Base-by-base conservation (phyloP, 352 stramenopile genomes). In the Lagenidium sp. region DNA sequence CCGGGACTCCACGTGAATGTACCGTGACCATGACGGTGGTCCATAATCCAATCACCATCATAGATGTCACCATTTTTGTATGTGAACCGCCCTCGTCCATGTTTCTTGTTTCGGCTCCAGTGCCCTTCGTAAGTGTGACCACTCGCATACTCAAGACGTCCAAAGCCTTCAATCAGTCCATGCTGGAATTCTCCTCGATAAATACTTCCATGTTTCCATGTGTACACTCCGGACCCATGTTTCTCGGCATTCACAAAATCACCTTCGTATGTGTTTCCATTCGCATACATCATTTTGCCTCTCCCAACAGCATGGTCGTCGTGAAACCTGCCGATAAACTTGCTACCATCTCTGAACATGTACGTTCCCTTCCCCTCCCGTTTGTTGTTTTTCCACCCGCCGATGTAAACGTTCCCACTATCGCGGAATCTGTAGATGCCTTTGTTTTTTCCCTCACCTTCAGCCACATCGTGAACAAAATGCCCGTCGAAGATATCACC, bases 21-120 rank as follows among this genome's bases (percentile, higher is more conserved):
- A 2, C 79, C 77, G 1, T 40, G 29, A 0, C 78, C 77, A 26
- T 90, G 60, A 4, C 73, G 65, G 7, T 59, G 60, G 41, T 92
- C 79, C 23, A 61, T 36, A 11, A 44, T 36, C 80, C 80, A 93
- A 6, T 84, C 68, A 13, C 84, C 85, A 1, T 69, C 47, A 34
- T 94, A 95, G 13, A 74, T 57, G 50, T 96, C 82, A 4, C 82
- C 83, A 50, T 93, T 95, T 8, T 64, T 61, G 44, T 87, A 95
- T 6, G 43, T 37, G 39, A 95, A 95, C 10, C 44, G 70, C 1
- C 91, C 90, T 6, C 68, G 55, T 0, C 91, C 91, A 32, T 96
- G 57, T 31, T 82, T 84, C 42, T 71, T 80, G 58, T 89, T 84
- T 19, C 65, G 19, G 15, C 48, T 23, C 77, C 80, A 93, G 11